These are phyloP conservation scores for Desmodesmus armatus DNA, from an alignment of 139 green algal genomes.

Conservation along the genomic window DNA sequence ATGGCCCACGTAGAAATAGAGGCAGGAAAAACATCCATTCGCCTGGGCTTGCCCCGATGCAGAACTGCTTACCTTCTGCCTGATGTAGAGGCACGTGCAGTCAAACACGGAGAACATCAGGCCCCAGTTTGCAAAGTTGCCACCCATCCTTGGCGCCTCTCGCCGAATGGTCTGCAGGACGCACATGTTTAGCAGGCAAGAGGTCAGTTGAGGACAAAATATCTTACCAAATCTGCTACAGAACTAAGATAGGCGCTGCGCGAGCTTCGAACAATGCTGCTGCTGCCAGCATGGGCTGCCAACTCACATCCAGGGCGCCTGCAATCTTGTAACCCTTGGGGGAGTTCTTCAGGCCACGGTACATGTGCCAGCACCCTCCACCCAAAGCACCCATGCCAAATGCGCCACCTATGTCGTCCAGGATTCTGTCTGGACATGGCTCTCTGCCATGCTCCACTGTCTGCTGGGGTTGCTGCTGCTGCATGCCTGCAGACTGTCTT, in stretches of 20 bases:
- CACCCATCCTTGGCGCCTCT: slow-evolving; percentile 94
- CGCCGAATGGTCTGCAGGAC: slow-evolving; percentile 78
- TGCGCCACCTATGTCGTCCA: slow-evolving; percentile 97
- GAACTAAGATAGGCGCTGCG: too few relatives aligned
- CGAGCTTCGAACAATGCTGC: too few relatives aligned
- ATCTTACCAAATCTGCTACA: too few relatives aligned
- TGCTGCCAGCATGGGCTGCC: too few relatives aligned
- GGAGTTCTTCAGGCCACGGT: slow-evolving; percentile 94
- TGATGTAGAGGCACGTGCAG: slow-evolving; percentile 93
- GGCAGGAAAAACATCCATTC: too few relatives aligned
- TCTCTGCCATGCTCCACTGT: slow-evolving; percentile 89
- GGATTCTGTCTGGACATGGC: slow-evolving; percentile 95
- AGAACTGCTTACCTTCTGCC: slow-evolving; percentile 80
- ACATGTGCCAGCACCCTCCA: slow-evolving; percentile 92
- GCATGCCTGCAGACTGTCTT: slow-evolving; percentile 4
- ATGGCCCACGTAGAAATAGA: background rate
- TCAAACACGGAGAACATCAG: slow-evolving; percentile 98
- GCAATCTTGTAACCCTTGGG: slow-evolving; percentile 81
- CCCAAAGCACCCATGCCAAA: slow-evolving; percentile 99
- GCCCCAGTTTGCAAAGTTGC: slow-evolving; percentile 99
- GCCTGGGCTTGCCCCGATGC: background rate
- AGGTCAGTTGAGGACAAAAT: too few relatives aligned
- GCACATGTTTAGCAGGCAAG: too few relatives aligned
- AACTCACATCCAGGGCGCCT: slow-evolving; percentile 91
- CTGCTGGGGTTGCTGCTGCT: slow-evolving; percentile 33